phyloP scores from a whole-genome alignment of 2,329 filamentous ascomycete genomes.

The Paracoccidioides brasiliensis region DNA sequence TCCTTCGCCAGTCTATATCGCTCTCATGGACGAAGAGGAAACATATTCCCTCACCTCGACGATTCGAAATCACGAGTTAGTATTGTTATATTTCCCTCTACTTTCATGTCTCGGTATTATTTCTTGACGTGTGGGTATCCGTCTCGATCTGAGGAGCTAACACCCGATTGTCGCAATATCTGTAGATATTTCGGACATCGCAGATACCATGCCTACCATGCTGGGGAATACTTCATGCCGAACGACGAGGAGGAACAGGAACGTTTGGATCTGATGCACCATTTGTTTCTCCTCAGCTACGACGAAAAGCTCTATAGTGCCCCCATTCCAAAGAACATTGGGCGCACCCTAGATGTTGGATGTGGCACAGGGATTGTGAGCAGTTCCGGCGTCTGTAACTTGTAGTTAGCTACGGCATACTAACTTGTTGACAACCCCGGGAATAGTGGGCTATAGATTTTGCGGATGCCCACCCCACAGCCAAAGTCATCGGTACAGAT shows the following conservation, averaged over 20 bases:
- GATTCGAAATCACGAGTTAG: conserved; percentile 3
- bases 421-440: conserved; percentile 1
- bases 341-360: conserved; percentile 34
- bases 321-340: conserved; percentile 20
- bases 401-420: neutral
- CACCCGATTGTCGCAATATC: neutral
- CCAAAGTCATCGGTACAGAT: conserved; percentile 25
- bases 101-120: neutral
- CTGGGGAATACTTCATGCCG: conserved; percentile 30
- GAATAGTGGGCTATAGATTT: conserved; percentile 34
- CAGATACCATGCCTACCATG: conserved; percentile 30
- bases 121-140: neutral
- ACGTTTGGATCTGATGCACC: conserved; percentile 29
- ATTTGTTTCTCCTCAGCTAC: conserved; percentile 24
- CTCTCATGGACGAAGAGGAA: conserved; percentile 3
- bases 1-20: neutral
- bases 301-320: conserved; percentile 28
- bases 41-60: conserved; percentile 5
- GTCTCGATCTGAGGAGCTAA: neutral
- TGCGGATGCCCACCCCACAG: conserved; percentile 25
- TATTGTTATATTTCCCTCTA: neutral
- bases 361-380: conserved; percentile 34
- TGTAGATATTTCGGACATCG: neutral
- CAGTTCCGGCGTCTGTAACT: neutral
- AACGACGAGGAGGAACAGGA: conserved; percentile 35